A percentile compares a stretch with the other conserved stretches of the same genome.
Conservation (phyloP, 805 yeast genomes). For the Saccharomycopsis malanga region DNA sequence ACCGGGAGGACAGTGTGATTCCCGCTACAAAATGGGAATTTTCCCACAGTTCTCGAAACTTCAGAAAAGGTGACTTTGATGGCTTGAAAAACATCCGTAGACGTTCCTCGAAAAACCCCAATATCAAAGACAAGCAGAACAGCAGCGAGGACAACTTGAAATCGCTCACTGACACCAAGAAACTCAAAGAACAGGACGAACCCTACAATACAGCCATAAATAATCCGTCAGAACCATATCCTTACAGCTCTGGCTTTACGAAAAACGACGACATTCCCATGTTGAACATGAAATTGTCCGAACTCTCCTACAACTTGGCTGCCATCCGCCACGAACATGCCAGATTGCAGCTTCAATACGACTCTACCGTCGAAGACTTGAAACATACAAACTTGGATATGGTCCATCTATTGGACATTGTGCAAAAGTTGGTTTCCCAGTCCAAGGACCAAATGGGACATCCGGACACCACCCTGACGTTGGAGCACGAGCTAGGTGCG, state of each 20-base stretch:
- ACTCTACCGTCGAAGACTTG: conserved; percentile 40
- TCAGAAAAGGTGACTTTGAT: conserved; percentile 76
- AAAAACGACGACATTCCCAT: neutral
- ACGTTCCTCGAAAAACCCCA: conserved; percentile 44
- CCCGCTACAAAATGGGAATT: conserved; percentile 65
- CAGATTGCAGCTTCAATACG: conserved; percentile 39
- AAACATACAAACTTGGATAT: conserved; percentile 46
- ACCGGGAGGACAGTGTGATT: conserved; percentile 12
- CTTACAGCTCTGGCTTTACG: neutral
- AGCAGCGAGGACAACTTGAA: conserved; percentile 1
- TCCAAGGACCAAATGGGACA: neutral
- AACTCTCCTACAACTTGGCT: conserved; percentile 2
- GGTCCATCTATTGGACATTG: conserved; percentile 42
- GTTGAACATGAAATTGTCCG: conserved; percentile 7
- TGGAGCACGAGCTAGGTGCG: conserved; percentile 9
- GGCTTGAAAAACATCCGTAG: conserved; percentile 71
- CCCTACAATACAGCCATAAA: neutral
- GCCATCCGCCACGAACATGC: conserved; percentile 37
- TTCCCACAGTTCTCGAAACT: conserved; percentile 70
- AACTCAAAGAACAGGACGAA: neutral
- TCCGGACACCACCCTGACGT: neutral
- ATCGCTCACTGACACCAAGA: neutral
- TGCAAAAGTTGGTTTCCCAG: neutral
- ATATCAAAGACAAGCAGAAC: conserved; percentile 1
- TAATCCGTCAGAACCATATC: neutral